A percentile compares a stretch with the other conserved stretches of the same genome.
phyloP scores from a whole-genome alignment of 352 stramenopile species.

The Phytopythium litorale region DNA sequence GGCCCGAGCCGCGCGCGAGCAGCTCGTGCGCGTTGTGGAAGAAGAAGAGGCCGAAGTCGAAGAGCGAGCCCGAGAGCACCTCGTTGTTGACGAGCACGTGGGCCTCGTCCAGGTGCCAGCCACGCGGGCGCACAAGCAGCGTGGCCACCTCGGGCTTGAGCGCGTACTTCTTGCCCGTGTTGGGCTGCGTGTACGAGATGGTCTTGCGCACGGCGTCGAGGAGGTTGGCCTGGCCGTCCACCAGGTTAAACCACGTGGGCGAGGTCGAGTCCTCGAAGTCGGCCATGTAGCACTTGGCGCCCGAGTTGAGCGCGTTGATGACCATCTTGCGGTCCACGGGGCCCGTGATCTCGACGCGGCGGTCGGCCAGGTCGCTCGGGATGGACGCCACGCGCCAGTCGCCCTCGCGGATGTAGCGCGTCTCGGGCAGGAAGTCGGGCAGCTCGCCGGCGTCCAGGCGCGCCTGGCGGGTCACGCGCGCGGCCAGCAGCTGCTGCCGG shows the following conservation, averaged over 20 bases:
- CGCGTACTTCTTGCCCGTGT: constrained; percentile 71
- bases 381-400: constrained; percentile 76
- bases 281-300: constrained; percentile 94
- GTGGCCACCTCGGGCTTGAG: constrained; percentile 81
- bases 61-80: constrained; percentile 90
- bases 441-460: constrained; percentile 86
- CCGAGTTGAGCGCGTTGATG: constrained; percentile 96
- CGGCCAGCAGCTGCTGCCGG: constrained; percentile 40
- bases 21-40: constrained; percentile 95
- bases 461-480: constrained; percentile 53
- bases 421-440: constrained; percentile 86
- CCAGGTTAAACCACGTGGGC: constrained; percentile 93
- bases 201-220: constrained; percentile 89
- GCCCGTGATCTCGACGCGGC: constrained; percentile 95
- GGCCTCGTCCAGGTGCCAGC: constrained; percentile 94
- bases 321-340: constrained; percentile 97
- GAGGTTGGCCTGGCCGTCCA: constrained; percentile 93
- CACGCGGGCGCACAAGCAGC: constrained; percentile 90
- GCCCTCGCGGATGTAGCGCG: constrained; percentile 78
- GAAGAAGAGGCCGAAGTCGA: constrained; percentile 97
- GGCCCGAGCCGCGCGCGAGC: constrained; percentile 71
- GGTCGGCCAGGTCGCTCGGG: constrained; percentile 86
- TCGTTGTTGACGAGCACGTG: constrained; percentile 93
- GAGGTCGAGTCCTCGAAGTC: constrained; percentile 95
- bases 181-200: constrained; percentile 78